Percentiles rank a stretch among this genome's conserved stretches.
Conservation (phyloP, 768 basidiomycete species). For the Suillus bovinus region DNA sequence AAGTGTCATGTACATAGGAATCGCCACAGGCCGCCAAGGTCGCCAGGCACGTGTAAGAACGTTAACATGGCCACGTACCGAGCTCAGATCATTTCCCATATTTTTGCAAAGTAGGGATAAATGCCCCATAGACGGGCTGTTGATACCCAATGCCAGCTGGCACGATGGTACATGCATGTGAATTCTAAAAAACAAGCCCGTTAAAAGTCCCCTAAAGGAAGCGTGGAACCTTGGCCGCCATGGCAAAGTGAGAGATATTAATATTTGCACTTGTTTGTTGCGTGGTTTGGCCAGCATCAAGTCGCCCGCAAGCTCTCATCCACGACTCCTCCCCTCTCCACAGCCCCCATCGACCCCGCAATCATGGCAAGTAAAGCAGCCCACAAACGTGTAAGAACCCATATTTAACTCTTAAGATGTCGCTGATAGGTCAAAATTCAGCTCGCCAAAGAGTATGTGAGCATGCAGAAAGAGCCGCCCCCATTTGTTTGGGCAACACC, state of each 20-base stretch:
- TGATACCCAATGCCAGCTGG: not conserved
- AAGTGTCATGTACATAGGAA: not conserved
- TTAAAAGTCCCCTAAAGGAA: not conserved
- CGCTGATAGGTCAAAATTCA: constrained; percentile 29
- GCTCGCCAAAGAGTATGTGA: constrained; percentile 86
- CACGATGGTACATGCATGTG: not conserved
- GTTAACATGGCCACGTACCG: not conserved
- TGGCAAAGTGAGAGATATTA: not conserved
- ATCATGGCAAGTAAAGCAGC: constrained; percentile 85
- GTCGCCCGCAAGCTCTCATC: constrained; percentile 13
- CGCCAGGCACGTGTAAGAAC: not conserved
- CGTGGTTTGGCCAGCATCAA: constrained; percentile 1
- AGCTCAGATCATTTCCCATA: not conserved
- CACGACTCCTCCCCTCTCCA: constrained; percentile 13
- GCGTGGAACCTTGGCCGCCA: not conserved
- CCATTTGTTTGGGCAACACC: constrained; percentile 96
- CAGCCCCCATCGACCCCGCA: constrained; percentile 5
- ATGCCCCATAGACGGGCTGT: not conserved
- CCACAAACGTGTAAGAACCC: constrained; percentile 67
- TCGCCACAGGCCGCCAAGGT: constrained; percentile 1
- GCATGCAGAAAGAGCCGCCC: constrained; percentile 91
- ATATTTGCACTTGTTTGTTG: constrained; percentile 2
- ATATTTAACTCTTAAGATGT: constrained; percentile 17
- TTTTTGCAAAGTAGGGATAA: not conserved
- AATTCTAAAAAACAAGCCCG: not conserved